Percentiles rank a stretch among this genome's conserved stretches.
Conservation (phyloP, 768 basidiomycete species). For the Mycena olivaceomarginata region DNA sequence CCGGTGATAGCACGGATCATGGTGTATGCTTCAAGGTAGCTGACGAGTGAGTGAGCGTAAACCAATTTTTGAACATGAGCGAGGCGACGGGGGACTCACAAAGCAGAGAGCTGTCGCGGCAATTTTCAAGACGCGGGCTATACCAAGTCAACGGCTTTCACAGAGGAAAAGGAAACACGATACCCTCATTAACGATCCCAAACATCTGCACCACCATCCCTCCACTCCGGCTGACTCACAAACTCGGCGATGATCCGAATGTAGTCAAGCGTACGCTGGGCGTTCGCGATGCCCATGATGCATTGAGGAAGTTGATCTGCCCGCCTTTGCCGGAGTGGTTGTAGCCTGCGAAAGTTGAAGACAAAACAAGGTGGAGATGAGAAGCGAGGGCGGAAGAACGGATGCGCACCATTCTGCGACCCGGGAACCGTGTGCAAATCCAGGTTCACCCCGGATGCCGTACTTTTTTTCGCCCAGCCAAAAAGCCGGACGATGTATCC, state of each 20-base stretch:
- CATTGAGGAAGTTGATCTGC: not conserved
- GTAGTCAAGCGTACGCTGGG: slow-evolving; percentile 66
- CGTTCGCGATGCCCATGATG: not conserved
- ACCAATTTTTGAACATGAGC: not conserved
- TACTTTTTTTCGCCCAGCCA: not conserved
- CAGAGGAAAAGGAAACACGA: not conserved
- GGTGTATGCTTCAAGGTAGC: slow-evolving; percentile 67
- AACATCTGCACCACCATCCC: not conserved
- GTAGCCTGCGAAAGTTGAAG: not conserved
- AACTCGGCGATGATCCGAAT: slow-evolving; percentile 51
- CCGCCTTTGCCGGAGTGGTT: not conserved
- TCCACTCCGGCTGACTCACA: not conserved
- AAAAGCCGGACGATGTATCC: not conserved
- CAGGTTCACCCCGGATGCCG: not conserved
- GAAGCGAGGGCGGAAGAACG: not conserved
- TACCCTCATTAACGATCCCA: not conserved
- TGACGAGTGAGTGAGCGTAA: not conserved
- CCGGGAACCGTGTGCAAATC: not conserved
- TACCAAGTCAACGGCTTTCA: slow-evolving; percentile 28
- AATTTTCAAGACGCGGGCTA: slow-evolving; percentile 66
- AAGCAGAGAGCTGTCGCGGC: slow-evolving; percentile 64
- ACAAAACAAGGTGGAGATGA: too few relatives aligned
- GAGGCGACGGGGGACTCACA: slow-evolving; percentile 62
- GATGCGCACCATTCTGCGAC: not conserved
- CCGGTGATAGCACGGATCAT: slow-evolving; percentile 78